A percentile compares a stretch with the other conserved stretches of the same genome.
These are phyloP conservation scores for Triglochin maritima DNA, from an alignment of 106 monocot genomes.

Conservation along the genomic window DNA sequence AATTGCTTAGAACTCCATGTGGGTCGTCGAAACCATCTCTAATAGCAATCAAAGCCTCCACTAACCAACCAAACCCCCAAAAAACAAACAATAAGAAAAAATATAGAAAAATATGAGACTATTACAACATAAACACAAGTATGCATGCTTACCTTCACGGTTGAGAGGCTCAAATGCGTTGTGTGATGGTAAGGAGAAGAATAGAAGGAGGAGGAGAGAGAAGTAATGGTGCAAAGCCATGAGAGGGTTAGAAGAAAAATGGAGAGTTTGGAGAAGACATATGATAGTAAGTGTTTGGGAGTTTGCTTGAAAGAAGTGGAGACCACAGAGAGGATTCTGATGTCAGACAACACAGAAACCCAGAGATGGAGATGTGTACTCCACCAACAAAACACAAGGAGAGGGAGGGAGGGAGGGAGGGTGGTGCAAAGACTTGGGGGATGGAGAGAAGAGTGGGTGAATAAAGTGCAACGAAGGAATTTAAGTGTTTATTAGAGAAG, in stretches of 20 bases:
- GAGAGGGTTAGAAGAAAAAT: neutral
- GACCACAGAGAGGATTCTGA: constrained; percentile 2
- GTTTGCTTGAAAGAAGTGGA: neutral
- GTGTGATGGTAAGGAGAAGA: neutral
- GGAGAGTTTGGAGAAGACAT: neutral
- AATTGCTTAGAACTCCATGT: constrained; percentile 74
- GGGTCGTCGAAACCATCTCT: constrained; percentile 57
- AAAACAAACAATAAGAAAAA: neutral
- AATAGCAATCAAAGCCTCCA: constrained; percentile 64
- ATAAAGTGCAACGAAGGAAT: too few species aligned
- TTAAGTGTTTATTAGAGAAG: too few species aligned
- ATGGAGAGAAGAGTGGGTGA: neutral
- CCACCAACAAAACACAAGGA: neutral
- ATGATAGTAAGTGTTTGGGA: neutral
- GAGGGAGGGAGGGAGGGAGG: neutral
- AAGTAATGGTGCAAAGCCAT: neutral
- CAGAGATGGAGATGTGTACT: neutral
- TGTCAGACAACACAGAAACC: constrained; percentile 4
- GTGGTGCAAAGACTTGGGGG: neutral
- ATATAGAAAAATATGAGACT: neutral
- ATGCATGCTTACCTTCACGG: constrained; percentile 10
- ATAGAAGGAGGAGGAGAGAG: neutral
- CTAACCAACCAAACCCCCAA: constrained; percentile 15
- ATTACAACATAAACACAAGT: neutral
- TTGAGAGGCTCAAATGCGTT: constrained; percentile 19